phyloP scores from a whole-genome alignment of 331 rosid species.

The Rosa hybrid region DNA sequence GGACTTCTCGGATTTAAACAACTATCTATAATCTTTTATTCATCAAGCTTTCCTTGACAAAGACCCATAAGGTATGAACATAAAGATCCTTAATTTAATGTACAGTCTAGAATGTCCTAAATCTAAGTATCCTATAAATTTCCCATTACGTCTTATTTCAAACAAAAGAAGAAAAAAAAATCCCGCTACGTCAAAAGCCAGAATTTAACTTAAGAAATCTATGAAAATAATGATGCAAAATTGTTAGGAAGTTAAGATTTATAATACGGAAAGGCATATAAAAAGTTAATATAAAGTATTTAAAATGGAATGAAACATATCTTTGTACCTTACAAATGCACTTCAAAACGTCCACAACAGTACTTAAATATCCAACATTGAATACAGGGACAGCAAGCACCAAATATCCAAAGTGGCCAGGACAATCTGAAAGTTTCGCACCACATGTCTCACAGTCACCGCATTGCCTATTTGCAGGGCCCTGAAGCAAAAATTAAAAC shows the following conservation, averaged over 20 bases:
- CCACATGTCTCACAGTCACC: conserved; percentile 71
- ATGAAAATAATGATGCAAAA: not conserved
- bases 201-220: not conserved
- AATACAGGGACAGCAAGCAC: conserved; percentile 73
- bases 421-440: conserved; percentile 58
- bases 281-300: not conserved
- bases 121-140: too few species aligned
- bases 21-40: not conserved
- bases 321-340: conserved; percentile 85
- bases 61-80: conserved; percentile 1
- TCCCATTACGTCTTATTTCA: too few species aligned
- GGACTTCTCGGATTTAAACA: not conserved
- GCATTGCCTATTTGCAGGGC: conserved; percentile 63
- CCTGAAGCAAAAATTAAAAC: conserved; percentile 41
- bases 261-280: not conserved
- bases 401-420: conserved; percentile 85
- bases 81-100: not conserved
- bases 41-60: not conserved
- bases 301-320: not conserved
- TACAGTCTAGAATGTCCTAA: not conserved
- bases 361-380: conserved; percentile 64
- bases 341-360: conserved; percentile 67
- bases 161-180: not conserved
- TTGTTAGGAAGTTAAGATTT: not conserved
- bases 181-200: not conserved